Conservation (phyloP, 1,284 basidiomycete genomes). For the Chondrostereum purpureum region DNA sequence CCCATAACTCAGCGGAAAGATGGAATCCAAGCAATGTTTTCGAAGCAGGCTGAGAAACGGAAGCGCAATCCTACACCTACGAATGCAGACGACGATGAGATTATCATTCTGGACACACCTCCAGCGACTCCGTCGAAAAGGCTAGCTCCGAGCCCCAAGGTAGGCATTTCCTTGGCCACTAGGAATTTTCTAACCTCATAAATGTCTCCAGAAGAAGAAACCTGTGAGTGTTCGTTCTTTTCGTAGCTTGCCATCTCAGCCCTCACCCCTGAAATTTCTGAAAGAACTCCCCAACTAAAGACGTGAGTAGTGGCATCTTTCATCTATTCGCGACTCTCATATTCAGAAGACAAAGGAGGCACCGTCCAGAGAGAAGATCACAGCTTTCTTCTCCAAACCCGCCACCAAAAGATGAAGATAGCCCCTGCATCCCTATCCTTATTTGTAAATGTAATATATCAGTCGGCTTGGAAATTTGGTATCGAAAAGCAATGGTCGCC, state of each 20-base stretch:
- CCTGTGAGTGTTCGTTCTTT: background rate
- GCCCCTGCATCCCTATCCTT: no score
- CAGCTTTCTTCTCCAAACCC: background rate
- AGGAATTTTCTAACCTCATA: no score
- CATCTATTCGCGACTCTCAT: background rate
- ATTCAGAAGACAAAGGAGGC: background rate
- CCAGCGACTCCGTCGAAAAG: constrained; percentile 9
- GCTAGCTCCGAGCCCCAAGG: background rate
- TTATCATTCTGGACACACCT: constrained; percentile 11
- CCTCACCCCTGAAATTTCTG: background rate
- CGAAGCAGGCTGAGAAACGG: constrained; percentile 39
- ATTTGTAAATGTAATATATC: no score
- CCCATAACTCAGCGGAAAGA: constrained; percentile 78
- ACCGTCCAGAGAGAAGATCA: background rate
- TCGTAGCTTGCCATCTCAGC: no score
- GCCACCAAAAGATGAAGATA: no score
- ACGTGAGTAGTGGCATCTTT: background rate
- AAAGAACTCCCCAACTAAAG: background rate
- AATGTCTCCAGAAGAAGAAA: background rate
- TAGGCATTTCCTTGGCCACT: background rate
- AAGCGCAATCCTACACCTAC: constrained; percentile 8
- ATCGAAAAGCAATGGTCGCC: no score
- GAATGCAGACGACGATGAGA: constrained; percentile 8
- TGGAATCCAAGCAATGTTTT: constrained; percentile 85
- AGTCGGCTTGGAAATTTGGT: no score